A percentile compares a stretch with the other conserved stretches of the same genome.
Conservation (phyloP, 805 yeast species). For the Pichia rugopelliculosa region DNA sequence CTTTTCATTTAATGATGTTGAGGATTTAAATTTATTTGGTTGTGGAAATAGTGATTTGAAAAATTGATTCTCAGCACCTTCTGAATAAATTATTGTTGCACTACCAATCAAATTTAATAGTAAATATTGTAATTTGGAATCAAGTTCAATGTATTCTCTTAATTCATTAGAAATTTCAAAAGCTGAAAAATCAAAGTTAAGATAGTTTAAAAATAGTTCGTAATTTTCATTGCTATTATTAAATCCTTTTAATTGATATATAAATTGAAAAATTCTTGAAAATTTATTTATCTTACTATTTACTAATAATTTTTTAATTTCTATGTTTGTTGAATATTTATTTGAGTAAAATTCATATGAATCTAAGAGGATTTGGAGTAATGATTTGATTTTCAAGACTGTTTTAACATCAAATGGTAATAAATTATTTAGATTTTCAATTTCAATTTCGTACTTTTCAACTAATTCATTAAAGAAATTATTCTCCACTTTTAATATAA, state of each 20-base stretch:
- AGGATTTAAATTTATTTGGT: background rate
- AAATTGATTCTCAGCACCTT: conserved; percentile 18
- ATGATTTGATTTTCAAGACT: conserved; percentile 23
- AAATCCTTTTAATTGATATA: conserved; percentile 31
- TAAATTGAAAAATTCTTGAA: conserved; percentile 24
- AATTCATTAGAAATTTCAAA: conserved; percentile 28
- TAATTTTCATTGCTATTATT: conserved; percentile 27
- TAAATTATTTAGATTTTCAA: conserved; percentile 21
- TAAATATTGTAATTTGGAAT: conserved; percentile 23
- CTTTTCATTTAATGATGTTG: background rate
- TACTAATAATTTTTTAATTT: conserved; percentile 7
- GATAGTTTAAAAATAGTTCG: conserved; percentile 34
- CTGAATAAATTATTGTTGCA: conserved; percentile 25
- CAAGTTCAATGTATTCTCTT: conserved; percentile 19
- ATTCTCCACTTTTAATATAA: conserved; percentile 38
- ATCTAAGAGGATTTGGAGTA: conserved; percentile 26
- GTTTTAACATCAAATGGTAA: conserved; percentile 24
- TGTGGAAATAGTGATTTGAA: conserved; percentile 15
- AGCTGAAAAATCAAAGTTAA: conserved; percentile 38
- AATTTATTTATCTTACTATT: conserved; percentile 16
- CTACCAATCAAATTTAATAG: conserved; percentile 38
- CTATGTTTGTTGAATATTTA: conserved; percentile 12
- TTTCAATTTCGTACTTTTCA: conserved; percentile 29
- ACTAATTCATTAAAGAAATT: conserved; percentile 32
- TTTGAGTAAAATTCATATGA: conserved; percentile 22